phyloP scores from a whole-genome alignment of 192 early-diverging fungal genomes.

The Gonapodya prolifera region DNA sequence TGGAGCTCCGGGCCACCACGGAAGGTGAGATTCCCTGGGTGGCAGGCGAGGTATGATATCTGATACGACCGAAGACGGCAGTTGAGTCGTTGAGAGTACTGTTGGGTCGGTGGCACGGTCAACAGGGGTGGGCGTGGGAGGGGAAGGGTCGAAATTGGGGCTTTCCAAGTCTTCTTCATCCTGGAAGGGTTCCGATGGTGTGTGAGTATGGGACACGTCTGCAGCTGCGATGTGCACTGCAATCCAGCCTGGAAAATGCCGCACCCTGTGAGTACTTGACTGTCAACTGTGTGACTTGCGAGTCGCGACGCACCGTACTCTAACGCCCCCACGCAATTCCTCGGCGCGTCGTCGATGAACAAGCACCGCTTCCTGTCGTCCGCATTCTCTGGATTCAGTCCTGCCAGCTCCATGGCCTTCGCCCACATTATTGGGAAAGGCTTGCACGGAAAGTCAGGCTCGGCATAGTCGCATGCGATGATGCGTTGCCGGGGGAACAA shows the following conservation, averaged over 20 bases:
- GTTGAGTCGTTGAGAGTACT: not conserved
- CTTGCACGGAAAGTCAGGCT: not conserved
- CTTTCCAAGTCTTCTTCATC: not conserved
- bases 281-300: too few species aligned
- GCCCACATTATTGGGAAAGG: not conserved
- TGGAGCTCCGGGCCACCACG: not conserved
- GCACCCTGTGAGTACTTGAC: too few species aligned
- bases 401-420: not conserved
- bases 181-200: not conserved
- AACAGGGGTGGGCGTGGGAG: not conserved
- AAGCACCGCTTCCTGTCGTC: not conserved
- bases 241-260: not conserved
- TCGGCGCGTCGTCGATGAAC: not conserved
- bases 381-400: not conserved
- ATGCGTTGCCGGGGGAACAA: not conserved
- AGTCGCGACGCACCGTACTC: not conserved
- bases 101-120: not conserved
- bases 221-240: not conserved
- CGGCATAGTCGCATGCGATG: not conserved
- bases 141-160: not conserved
- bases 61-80: not conserved
- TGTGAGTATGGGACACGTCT: not conserved
- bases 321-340: not conserved
- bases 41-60: not conserved
- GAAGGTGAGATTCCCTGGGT: not conserved